Evolutionary conservation across 2,329 filamentous ascomycete species (phyloP).

Genomic region (Diaporthe sp.): DNA sequence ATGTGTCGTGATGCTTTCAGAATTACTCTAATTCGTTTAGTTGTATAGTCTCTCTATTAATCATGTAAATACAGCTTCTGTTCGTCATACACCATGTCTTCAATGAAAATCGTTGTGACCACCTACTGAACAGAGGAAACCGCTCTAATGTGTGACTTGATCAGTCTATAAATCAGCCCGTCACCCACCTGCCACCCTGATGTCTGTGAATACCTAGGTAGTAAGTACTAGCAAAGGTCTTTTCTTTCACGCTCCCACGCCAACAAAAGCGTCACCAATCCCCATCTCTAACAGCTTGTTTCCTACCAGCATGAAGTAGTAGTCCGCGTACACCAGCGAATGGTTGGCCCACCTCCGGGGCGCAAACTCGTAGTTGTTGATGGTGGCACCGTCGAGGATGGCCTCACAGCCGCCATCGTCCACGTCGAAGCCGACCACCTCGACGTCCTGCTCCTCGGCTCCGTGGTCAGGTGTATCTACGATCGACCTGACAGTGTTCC

Average conservation of each 20-base stretch:
- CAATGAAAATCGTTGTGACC: conserved; percentile 19
- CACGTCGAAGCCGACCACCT: conserved; percentile 41
- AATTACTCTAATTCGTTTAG: neutral
- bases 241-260: neutral
- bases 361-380: conserved; percentile 62
- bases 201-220: neutral
- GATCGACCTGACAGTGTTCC: neutral
- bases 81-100: neutral
- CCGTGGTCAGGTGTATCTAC: conserved; percentile 48
- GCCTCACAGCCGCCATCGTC: conserved; percentile 53
- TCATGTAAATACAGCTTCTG: neutral
- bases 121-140: conserved; percentile 32
- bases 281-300: conserved; percentile 57
- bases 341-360: conserved; percentile 60
- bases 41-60: neutral
- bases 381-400: conserved; percentile 61
- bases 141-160: conserved; percentile 31
- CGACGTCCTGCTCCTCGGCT: conserved; percentile 35
- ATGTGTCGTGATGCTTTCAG: neutral
- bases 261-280: conserved; percentile 19
- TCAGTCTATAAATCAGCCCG: too few species aligned
- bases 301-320: conserved; percentile 61
- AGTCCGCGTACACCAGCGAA: conserved; percentile 65
- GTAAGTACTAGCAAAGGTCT: too few species aligned
- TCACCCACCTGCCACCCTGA: too few species aligned